Evolutionary conservation across 371 early-diverging fungal species (phyloP), one percentile per base, ranked within the genome.

Genomic region (Umbelopsis sp.): DNA sequence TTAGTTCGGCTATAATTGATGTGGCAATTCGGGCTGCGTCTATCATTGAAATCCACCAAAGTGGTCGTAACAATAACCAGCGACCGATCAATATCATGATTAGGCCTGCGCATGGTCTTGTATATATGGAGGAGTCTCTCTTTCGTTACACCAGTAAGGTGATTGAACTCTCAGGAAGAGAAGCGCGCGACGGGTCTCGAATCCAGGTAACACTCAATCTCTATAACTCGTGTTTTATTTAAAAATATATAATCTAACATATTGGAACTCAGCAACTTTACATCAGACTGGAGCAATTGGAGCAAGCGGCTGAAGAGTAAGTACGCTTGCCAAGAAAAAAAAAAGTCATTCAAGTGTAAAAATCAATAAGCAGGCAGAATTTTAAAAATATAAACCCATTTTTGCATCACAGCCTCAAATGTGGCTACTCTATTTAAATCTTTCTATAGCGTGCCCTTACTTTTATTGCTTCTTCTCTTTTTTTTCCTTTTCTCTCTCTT

Each of bases 81-180:
- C 69, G 44, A 37, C 72, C 44, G 63, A 69, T 74, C 4, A 82
- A 82, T 62, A 76, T 80, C 57, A 78, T 83, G 81, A 66, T 73
- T 18, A 75, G 74, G 53, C 78, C 81, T 14, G 68, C 72, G 16
- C 63, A 72, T 50, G 66, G 70, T 0, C 72, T 76, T 51, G 65
- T 77, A 14, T 79, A 81, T 53, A 77, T 83, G 76, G 71, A 72
- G 8, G 81, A 78, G 41, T 70, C 78, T 0, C 63, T 83, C 8
- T 65, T 83, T 44, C 18, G 75, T 1, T 81, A 79, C 73, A 80
- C 72, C 1, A 78, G 76, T 44, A 73, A 72, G 35, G 57, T 83
- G 2, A 63, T 81, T n/a, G 80, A 83, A 48, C 37, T 80, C 12
- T 68, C 80, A 22, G 81, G 78, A 5, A 66, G 74, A 65, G 81